Conservation (phyloP, 2,329 filamentous ascomycete genomes). For the Elsinoe perseae region DNA sequence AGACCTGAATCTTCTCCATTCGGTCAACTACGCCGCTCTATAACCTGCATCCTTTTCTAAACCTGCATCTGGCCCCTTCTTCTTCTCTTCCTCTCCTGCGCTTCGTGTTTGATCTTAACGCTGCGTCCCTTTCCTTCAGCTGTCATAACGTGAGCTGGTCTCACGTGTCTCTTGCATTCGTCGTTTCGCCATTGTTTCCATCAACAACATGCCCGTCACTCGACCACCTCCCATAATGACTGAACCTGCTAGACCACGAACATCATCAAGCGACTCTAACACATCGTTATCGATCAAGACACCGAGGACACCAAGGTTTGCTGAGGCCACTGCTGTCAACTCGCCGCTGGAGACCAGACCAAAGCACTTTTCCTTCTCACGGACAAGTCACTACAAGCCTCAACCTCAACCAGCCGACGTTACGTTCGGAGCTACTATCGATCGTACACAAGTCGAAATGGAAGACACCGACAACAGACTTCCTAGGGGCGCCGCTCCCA, state of each 20-base stretch:
- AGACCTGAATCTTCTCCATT: conserved; percentile 12
- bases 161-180: conserved; percentile 16
- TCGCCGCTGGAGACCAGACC: conserved; percentile 59
- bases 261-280: conserved; percentile 32
- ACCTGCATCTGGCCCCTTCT: conserved; percentile 4
- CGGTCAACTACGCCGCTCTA: conserved; percentile 4
- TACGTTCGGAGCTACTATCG: conserved; percentile 65
- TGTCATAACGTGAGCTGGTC: conserved; percentile 16
- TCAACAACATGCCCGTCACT: conserved; percentile 15
- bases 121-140: conserved; percentile 14
- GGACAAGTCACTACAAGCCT: conserved; percentile 48
- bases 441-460: conserved; percentile 42
- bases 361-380: conserved; percentile 51
- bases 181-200: conserved; percentile 13
- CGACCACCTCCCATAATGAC: conserved; percentile 17
- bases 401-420: conserved; percentile 74
- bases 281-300: conserved; percentile 45
- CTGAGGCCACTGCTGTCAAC: conserved; percentile 70
- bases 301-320: conserved; percentile 69
- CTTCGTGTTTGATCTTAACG: conserved; percentile 1
- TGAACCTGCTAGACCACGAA: conserved; percentile 17
- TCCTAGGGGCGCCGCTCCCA: conserved; percentile 53
- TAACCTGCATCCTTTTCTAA: conserved; percentile 7
- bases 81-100: not conserved
- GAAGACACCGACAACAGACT: conserved; percentile 43